phyloP scores from a whole-genome alignment of 1,284 basidiomycete species.

The Cryptococcus sp. region DNA sequence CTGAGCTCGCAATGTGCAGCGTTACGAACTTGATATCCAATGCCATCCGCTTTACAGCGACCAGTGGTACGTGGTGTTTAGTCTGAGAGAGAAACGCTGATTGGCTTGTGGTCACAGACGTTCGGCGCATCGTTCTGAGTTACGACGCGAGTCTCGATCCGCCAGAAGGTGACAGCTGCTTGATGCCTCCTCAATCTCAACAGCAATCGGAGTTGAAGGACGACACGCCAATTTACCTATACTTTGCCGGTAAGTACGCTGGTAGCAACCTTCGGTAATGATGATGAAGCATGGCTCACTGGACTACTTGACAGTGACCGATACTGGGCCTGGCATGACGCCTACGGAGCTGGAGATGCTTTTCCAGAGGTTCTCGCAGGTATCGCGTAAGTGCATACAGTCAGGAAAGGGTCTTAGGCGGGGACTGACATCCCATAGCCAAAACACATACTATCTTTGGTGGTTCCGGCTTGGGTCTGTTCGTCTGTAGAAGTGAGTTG shows the following conservation, averaged over 20 bases:
- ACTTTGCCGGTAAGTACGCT: slow-evolving; percentile 20
- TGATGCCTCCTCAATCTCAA: slow-evolving; percentile 31
- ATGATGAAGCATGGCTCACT: neutral
- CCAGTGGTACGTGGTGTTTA: slow-evolving; percentile 22
- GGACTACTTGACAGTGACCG: slow-evolving; percentile 20
- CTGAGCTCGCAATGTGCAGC: slow-evolving; percentile 10
- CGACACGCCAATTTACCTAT: slow-evolving; percentile 37
- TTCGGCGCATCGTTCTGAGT: slow-evolving; percentile 38
- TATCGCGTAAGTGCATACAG: slow-evolving; percentile 24
- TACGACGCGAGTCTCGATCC: slow-evolving; percentile 42
- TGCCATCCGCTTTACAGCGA: slow-evolving; percentile 45
- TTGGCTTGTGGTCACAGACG: slow-evolving; percentile 12
- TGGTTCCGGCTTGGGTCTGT: slow-evolving; percentile 44
- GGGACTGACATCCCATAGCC: slow-evolving; percentile 7
- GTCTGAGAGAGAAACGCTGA: neutral
- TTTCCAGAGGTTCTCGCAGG: slow-evolving; percentile 46
- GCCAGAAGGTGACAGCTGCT: slow-evolving; percentile 32
- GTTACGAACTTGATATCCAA: slow-evolving; percentile 50
- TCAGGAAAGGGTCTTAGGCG: neutral
- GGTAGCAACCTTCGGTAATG: slow-evolving; percentile 6
- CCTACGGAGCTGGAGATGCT: slow-evolving; percentile 36
- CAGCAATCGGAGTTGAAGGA: slow-evolving; percentile 17
- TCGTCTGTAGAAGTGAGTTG: slow-evolving; percentile 37
- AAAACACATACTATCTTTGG: slow-evolving; percentile 47
- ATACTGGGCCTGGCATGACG: slow-evolving; percentile 46